Percentiles rank a stretch among this genome's conserved stretches.
phyloP scores from a whole-genome alignment of 2,329 filamentous ascomycete genomes.

The Colletotrichum sp. region DNA sequence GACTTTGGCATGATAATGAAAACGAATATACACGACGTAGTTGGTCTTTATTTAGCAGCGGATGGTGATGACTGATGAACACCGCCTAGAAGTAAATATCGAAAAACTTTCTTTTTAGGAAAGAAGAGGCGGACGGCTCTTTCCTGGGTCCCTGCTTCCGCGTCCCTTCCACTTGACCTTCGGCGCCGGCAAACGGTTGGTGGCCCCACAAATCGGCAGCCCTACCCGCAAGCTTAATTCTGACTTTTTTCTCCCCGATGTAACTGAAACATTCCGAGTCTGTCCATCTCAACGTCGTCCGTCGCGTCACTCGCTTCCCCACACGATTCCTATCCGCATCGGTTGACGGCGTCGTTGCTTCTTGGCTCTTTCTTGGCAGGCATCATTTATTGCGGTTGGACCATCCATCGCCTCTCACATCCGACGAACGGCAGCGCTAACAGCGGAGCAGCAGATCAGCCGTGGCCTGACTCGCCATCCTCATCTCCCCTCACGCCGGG shows the following conservation, averaged over 20 bases:
- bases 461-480: background rate
- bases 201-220: conserved; percentile 8
- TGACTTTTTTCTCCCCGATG: background rate
- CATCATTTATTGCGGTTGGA: background rate
- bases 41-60: background rate
- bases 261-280: background rate
- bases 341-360: background rate
- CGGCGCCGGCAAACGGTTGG: background rate
- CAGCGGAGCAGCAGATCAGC: background rate
- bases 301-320: background rate
- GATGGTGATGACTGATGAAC: background rate
- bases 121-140: background rate
- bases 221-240: conserved; percentile 19
- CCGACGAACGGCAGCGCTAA: background rate
- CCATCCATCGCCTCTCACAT: background rate
- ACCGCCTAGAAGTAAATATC: background rate
- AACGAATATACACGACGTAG: background rate
- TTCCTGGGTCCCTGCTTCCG: background rate
- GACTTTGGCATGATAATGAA: background rate
- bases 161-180: background rate
- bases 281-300: background rate
- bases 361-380: background rate
- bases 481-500: background rate
- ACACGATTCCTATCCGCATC: background rate
- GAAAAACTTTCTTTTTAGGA: background rate